phyloP scores from a whole-genome alignment of 805 yeast genomes.

The Trichomonascus vanleenenianus region DNA sequence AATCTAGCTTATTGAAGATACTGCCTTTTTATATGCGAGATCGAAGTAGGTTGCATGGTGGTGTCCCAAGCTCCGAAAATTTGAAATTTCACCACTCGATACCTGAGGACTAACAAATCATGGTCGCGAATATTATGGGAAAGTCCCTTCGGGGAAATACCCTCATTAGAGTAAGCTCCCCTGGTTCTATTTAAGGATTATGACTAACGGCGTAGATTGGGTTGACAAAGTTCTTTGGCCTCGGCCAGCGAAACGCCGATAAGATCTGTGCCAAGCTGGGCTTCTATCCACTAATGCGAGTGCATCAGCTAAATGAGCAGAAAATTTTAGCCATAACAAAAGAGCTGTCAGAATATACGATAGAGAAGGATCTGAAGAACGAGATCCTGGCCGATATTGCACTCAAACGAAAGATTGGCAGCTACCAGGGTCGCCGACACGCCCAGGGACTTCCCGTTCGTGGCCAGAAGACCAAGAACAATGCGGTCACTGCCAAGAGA shows the following conservation, averaged over 20 bases:
- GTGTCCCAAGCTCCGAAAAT: too few species aligned
- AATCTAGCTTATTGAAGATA: too few species aligned
- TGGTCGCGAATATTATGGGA: slow-evolving; percentile 32
- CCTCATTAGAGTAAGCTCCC: slow-evolving; percentile 20
- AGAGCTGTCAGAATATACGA: slow-evolving; percentile 73
- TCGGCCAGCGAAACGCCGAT: slow-evolving; percentile 69
- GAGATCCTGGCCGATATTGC: slow-evolving; percentile 61
- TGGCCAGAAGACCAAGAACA: slow-evolving; percentile 90
- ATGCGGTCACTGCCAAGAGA: slow-evolving; percentile 83
- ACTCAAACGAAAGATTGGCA: slow-evolving; percentile 71
- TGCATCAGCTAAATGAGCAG: slow-evolving; percentile 86
- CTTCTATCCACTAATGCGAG: slow-evolving; percentile 86
- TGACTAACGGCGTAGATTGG: slow-evolving; percentile 40
- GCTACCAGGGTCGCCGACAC: slow-evolving; percentile 85
- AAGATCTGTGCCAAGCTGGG: slow-evolving; percentile 81
- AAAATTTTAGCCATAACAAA: slow-evolving; percentile 81
- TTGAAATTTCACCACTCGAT: too few species aligned
- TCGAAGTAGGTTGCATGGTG: too few species aligned
- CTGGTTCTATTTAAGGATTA: not conserved
- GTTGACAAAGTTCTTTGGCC: slow-evolving; percentile 74
- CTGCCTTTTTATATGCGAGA: not conserved
- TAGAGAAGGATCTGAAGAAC: slow-evolving; percentile 69
- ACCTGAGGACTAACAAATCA: too few species aligned
- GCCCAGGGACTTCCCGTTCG: slow-evolving; percentile 69
- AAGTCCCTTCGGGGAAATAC: slow-evolving; percentile 31